A percentile compares a stretch with the other conserved stretches of the same genome.
Conservation (phyloP, 768 basidiomycete genomes). For the Suillus subluteus region DNA sequence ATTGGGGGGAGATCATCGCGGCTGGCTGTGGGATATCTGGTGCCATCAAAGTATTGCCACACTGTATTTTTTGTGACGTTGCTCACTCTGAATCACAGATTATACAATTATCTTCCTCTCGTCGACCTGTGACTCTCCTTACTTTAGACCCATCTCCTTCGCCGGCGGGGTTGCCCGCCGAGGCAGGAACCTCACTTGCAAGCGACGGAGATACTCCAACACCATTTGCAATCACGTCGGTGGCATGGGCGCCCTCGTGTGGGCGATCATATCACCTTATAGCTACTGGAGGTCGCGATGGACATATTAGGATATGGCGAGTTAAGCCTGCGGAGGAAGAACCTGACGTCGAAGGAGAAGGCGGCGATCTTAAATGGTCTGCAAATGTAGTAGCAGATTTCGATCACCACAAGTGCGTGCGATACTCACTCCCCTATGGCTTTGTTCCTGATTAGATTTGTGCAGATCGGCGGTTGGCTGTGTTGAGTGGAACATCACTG, state of each 20-base stretch:
- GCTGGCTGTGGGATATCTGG: conserved; percentile 74
- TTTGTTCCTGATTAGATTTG: conserved; percentile 15
- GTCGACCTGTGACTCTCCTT: conserved; percentile 67
- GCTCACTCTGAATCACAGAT: conserved; percentile 47
- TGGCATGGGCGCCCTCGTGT: conserved; percentile 94
- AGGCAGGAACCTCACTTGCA: conserved; percentile 25
- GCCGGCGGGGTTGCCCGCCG: conserved; percentile 20
- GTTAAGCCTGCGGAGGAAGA: conserved; percentile 61
- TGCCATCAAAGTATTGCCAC: conserved; percentile 64
- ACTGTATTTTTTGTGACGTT: conserved; percentile 6
- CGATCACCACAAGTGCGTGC: conserved; percentile 74
- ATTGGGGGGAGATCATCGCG: conserved; percentile 93
- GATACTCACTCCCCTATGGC: neutral
- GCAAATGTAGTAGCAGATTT: conserved; percentile 83
- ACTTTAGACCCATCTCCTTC: conserved; percentile 51
- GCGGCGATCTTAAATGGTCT: conserved; percentile 58
- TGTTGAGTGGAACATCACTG: conserved; percentile 95
- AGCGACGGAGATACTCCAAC: conserved; percentile 41
- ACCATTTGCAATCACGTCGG: conserved; percentile 72
- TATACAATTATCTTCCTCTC: conserved; percentile 71
- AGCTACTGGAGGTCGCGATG: conserved; percentile 88
- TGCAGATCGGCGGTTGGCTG: conserved; percentile 72
- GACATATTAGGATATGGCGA: conserved; percentile 89
- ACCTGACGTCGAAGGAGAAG: conserved; percentile 47
- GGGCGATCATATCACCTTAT: conserved; percentile 94